Evolutionary conservation across 768 basidiomycete species (phyloP).

Genomic region (Paxillus involutus): DNA sequence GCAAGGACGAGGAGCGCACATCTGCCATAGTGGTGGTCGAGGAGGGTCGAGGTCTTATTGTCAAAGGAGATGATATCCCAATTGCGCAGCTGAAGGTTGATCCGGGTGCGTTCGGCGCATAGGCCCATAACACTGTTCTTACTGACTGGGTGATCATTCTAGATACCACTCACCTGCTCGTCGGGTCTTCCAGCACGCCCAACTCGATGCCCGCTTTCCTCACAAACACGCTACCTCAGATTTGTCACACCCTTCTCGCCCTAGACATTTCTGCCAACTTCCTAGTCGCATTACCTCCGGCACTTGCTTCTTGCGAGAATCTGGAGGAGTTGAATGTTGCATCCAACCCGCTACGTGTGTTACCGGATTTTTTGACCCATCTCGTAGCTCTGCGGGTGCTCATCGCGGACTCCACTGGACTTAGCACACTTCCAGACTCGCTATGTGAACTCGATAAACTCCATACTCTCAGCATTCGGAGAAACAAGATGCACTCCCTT

Average conservation of each 20-base stretch:
- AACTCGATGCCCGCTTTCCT: constrained; percentile 79
- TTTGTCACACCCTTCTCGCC: constrained; percentile 78
- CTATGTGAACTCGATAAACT: constrained; percentile 74
- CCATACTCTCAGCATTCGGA: constrained; percentile 85
- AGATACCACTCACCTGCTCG: constrained; percentile 94
- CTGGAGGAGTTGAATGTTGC: constrained; percentile 95
- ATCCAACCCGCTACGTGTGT: constrained; percentile 84
- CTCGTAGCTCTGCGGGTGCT: constrained; percentile 80
- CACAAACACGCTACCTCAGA: constrained; percentile 64
- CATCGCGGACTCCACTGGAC: constrained; percentile 89
- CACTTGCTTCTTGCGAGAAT: constrained; percentile 73
- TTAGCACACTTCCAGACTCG: constrained; percentile 72
- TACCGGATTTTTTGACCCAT: constrained; percentile 86
- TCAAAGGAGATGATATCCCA: constrained; percentile 64
- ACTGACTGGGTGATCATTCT: constrained; percentile 4
- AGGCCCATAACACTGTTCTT: not conserved
- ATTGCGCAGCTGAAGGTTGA: constrained; percentile 64
- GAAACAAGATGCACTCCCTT: constrained; percentile 84
- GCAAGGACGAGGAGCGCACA: constrained; percentile 66
- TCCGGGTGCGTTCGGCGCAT: constrained; percentile 53
- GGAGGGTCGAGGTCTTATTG: constrained; percentile 82
- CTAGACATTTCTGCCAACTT: constrained; percentile 93
- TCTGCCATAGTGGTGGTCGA: constrained; percentile 79
- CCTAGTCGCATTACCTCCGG: constrained; percentile 78
- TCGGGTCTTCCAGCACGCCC: constrained; percentile 78